phyloP scores from a whole-genome alignment of 768 basidiomycete species.

The Leucocoprinus leucothites region DNA sequence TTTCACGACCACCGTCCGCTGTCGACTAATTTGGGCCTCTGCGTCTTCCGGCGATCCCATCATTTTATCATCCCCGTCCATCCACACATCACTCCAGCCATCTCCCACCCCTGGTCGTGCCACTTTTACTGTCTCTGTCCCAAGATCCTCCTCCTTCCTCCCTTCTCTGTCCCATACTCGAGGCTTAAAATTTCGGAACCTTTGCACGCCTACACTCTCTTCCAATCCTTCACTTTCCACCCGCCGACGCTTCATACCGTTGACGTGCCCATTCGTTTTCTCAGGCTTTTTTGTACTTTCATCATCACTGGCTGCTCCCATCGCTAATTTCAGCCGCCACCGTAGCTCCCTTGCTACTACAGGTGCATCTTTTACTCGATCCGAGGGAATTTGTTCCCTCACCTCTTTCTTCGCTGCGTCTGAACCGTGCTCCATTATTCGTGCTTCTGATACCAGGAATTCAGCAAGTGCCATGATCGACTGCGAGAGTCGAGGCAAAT shows the following conservation, averaged over 20 bases:
- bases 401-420: constrained; percentile 74
- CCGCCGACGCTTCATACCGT: constrained; percentile 42
- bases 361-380: constrained; percentile 79
- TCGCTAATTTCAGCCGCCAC: constrained; percentile 71
- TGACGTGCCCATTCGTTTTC: constrained; percentile 21
- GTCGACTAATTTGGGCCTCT: constrained; percentile 13
- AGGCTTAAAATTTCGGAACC: constrained; percentile 69
- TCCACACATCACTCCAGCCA: constrained; percentile 14
- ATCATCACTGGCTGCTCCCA: constrained; percentile 65
- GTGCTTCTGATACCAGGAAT: constrained; percentile 77
- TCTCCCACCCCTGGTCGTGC: constrained; percentile 13
- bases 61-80: constrained; percentile 17
- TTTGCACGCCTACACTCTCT: constrained; percentile 20
- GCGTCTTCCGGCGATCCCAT: constrained; percentile 28
- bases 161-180: constrained; percentile 58
- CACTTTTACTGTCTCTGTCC: background rate
- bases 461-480: constrained; percentile 70
- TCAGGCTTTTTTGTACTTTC: constrained; percentile 38
- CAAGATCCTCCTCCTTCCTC: constrained; percentile 16
- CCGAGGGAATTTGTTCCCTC: constrained; percentile 77
- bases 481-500: constrained; percentile 56
- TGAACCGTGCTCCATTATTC: constrained; percentile 64
- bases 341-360: constrained; percentile 80
- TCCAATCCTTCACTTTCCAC: constrained; percentile 29
- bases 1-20: constrained; percentile 51